Conservation (phyloP, 371 early-diverging fungal species). For the Batkoa obscura region DNA sequence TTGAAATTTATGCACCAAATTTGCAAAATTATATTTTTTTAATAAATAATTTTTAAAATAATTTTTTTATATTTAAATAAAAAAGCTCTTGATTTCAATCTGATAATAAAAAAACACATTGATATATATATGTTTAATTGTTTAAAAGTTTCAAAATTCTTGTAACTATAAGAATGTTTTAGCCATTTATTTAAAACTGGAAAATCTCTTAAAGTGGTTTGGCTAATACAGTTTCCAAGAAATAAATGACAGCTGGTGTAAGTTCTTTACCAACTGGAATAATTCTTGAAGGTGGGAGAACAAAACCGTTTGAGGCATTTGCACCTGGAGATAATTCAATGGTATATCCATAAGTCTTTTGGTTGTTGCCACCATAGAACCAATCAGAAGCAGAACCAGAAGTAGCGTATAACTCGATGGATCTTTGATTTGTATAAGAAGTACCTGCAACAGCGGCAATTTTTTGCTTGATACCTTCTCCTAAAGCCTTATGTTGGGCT, state of each 20-base stretch:
- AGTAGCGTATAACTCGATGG: conserved; percentile 4
- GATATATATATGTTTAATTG: too few relatives aligned
- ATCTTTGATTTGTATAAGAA: neutral
- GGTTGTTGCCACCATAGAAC: conserved; percentile 2
- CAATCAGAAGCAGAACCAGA: conserved; percentile 6
- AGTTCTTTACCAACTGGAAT: conserved; percentile 6
- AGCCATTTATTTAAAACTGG: too few relatives aligned
- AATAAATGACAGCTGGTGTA: neutral
- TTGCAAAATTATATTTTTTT: too few relatives aligned
- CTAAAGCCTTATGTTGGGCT: neutral
- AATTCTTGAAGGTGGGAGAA: conserved; percentile 5
- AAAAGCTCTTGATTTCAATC: too few relatives aligned
- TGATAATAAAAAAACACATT: too few relatives aligned
- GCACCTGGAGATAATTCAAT: conserved; percentile 5
- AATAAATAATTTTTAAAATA: too few relatives aligned
- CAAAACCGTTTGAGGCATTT: conserved; percentile 4
- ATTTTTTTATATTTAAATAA: too few relatives aligned
- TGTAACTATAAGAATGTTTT: too few relatives aligned
- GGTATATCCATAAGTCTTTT: conserved; percentile 6
- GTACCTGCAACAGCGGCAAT: neutral
- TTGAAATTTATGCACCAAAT: too few relatives aligned
- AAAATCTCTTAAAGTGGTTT: too few relatives aligned
- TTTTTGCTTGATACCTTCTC: neutral
- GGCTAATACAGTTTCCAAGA: neutral
- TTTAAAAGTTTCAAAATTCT: too few relatives aligned